phyloP scores from a whole-genome alignment of 2,329 filamentous ascomycete genomes.

The Aureobasidium subglaciale region DNA sequence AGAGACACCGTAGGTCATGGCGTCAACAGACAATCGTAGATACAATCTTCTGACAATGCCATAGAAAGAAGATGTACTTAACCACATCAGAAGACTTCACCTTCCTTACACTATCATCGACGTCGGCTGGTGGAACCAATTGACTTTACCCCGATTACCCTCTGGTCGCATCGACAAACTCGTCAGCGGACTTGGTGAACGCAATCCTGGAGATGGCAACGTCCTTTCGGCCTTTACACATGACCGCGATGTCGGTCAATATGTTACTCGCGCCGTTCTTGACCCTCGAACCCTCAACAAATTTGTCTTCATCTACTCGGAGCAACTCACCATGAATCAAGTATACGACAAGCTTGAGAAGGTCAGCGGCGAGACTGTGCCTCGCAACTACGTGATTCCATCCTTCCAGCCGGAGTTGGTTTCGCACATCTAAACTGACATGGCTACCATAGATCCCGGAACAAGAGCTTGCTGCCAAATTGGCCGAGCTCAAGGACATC shows the following conservation, averaged over 20 bases:
- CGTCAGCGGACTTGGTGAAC: slow-evolving; percentile 21
- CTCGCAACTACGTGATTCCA: slow-evolving; percentile 24
- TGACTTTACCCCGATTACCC: slow-evolving; percentile 39
- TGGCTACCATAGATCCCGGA: too few species aligned
- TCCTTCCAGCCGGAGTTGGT: too few species aligned
- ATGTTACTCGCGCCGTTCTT: slow-evolving; percentile 44
- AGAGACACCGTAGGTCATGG: slow-evolving; percentile 25
- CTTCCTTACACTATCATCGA: slow-evolving; percentile 53
- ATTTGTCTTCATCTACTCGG: slow-evolving; percentile 43
- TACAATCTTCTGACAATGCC: too few species aligned
- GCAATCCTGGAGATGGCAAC: slow-evolving; percentile 28
- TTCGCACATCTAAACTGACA: too few species aligned
- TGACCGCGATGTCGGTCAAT: slow-evolving; percentile 47
- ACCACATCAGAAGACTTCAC: slow-evolving; percentile 41
- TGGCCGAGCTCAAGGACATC: slow-evolving; percentile 28
- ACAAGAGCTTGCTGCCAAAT: slow-evolving; percentile 28
- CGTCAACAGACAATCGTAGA: not conserved
- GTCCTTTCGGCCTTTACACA: slow-evolving; percentile 40
- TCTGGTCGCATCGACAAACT: slow-evolving; percentile 38
- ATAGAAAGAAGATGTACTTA: slow-evolving; percentile 46
- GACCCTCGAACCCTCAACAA: slow-evolving; percentile 50
- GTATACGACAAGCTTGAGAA: slow-evolving; percentile 42
- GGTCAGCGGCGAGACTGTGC: slow-evolving; percentile 42
- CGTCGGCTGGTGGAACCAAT: slow-evolving; percentile 53
- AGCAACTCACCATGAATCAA: slow-evolving; percentile 41